phyloP scores from a whole-genome alignment of 2,329 filamentous ascomycete genomes.

The Mycocentrospora acerina region DNA sequence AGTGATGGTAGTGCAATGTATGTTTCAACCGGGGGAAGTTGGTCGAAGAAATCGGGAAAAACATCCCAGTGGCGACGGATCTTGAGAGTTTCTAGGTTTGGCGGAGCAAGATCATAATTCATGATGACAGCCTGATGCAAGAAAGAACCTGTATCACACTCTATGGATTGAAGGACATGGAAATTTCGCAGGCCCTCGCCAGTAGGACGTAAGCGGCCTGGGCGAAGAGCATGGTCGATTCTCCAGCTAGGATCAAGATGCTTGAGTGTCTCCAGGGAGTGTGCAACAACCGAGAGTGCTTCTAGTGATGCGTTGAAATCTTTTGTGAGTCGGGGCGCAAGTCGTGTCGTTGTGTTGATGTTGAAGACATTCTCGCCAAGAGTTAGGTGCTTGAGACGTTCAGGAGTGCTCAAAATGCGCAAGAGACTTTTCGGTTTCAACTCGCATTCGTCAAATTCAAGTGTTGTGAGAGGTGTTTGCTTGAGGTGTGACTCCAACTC shows the following conservation, averaged over 20 bases:
- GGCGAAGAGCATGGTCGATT: conserved; percentile 10
- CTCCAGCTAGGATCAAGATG: conserved; percentile 31
- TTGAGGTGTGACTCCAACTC: conserved; percentile 19
- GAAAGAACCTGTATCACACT: conserved; percentile 35
- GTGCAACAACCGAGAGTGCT: conserved; percentile 30
- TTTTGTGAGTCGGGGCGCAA: conserved; percentile 18
- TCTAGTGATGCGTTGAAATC: conserved; percentile 18
- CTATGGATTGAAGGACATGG: conserved; percentile 27
- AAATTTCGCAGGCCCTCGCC: conserved; percentile 36
- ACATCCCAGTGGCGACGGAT: conserved; percentile 24
- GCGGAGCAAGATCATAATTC: conserved; percentile 29
- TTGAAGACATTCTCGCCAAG: conserved; percentile 40
- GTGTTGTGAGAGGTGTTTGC: conserved; percentile 31
- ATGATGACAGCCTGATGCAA: conserved; percentile 29
- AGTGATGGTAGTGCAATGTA: conserved; percentile 31
- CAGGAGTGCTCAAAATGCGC: conserved; percentile 31
- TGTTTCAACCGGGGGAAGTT: conserved; percentile 23
- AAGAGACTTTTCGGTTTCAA: conserved; percentile 24
- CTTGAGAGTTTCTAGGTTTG: conserved; percentile 29
- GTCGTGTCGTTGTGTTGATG: conserved; percentile 10
- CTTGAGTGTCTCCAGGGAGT: conserved; percentile 32
- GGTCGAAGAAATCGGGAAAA: conserved; percentile 29
- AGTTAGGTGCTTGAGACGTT: conserved; percentile 30
- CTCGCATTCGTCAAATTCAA: conserved; percentile 41
- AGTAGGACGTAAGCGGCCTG: conserved; percentile 14